phyloP scores from a whole-genome alignment of 2,329 filamentous ascomycete species.

The Amauroascus verrucosus region DNA sequence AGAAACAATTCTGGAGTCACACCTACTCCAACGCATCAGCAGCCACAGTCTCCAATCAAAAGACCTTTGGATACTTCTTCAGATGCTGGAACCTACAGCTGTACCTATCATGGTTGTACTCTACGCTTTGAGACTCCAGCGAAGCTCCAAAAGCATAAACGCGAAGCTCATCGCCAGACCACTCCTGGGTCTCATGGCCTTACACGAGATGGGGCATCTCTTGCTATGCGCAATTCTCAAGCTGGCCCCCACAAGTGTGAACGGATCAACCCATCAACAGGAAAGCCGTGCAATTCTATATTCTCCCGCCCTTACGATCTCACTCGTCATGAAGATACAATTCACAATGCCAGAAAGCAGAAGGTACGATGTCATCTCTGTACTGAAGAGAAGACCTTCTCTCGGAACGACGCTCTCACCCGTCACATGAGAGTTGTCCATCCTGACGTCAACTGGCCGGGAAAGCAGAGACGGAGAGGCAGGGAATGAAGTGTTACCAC shows the following conservation, averaged over 20 bases:
- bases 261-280: constrained; percentile 85
- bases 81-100: constrained; percentile 85
- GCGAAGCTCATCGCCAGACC: constrained; percentile 78
- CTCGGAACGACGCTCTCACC: constrained; percentile 85
- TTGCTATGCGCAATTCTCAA: constrained; percentile 65
- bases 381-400: constrained; percentile 95
- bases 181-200: constrained; percentile 42
- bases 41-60: constrained; percentile 30
- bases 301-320: constrained; percentile 96
- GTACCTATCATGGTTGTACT: constrained; percentile 85
- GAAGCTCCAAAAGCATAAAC: constrained; percentile 88
- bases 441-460: constrained; percentile 74
- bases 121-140: constrained; percentile 78
- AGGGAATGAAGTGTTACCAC: constrained; percentile 23
- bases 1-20: constrained; percentile 18
- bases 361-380: constrained; percentile 91
- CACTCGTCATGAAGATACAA: constrained; percentile 92
- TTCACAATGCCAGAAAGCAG: constrained; percentile 87
- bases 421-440: constrained; percentile 91
- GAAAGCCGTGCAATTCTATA: constrained; percentile 85
- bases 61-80: constrained; percentile 57
- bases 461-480: constrained; percentile 43
- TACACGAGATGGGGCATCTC: constrained; percentile 32
- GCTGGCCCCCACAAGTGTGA: constrained; percentile 89
- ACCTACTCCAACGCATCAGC: constrained; percentile 15